phyloP scores from a whole-genome alignment of 768 basidiomycete genomes.

The Lentinula aciculospora region DNA sequence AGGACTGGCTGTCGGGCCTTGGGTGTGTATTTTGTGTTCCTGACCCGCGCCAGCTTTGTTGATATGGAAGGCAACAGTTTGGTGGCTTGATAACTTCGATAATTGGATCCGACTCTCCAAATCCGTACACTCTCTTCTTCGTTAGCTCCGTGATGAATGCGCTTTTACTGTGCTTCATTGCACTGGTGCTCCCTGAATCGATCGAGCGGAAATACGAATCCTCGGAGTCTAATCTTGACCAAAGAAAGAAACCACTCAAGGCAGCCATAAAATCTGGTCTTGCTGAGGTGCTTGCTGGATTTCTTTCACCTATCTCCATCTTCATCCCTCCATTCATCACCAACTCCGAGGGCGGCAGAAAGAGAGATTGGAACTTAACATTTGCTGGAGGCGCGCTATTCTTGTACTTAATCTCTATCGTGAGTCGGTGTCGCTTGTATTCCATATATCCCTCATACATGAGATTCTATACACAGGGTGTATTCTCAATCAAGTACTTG shows the following conservation, averaged over 20 bases:
- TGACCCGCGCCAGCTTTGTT: not conserved
- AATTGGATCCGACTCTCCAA: constrained; percentile 16
- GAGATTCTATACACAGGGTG: constrained; percentile 34
- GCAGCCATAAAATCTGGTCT: constrained; percentile 18
- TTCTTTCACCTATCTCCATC: constrained; percentile 63
- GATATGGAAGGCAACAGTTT: not conserved
- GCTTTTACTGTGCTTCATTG: constrained; percentile 31
- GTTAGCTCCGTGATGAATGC: constrained; percentile 34
- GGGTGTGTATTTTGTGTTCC: constrained; percentile 41
- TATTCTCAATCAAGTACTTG: constrained; percentile 72
- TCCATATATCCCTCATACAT: not conserved
- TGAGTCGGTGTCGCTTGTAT: constrained; percentile 25
- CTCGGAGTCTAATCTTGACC: not conserved
- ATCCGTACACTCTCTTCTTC: constrained; percentile 42
- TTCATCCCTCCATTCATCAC: constrained; percentile 55
- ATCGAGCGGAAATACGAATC: constrained; percentile 21
- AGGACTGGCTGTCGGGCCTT: constrained; percentile 76
- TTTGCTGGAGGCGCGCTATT: constrained; percentile 62
- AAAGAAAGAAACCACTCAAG: constrained; percentile 24
- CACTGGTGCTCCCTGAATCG: constrained; percentile 52
- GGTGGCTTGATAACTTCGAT: not conserved
- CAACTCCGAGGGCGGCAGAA: constrained; percentile 25
- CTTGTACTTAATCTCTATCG: constrained; percentile 57
- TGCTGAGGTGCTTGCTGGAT: constrained; percentile 29
- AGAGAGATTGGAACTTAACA: constrained; percentile 72